Evolutionary conservation across 73 alveolate species (phyloP), one percentile per base, ranked within the genome.

Genomic region (Durusdinium trenchii): DNA sequence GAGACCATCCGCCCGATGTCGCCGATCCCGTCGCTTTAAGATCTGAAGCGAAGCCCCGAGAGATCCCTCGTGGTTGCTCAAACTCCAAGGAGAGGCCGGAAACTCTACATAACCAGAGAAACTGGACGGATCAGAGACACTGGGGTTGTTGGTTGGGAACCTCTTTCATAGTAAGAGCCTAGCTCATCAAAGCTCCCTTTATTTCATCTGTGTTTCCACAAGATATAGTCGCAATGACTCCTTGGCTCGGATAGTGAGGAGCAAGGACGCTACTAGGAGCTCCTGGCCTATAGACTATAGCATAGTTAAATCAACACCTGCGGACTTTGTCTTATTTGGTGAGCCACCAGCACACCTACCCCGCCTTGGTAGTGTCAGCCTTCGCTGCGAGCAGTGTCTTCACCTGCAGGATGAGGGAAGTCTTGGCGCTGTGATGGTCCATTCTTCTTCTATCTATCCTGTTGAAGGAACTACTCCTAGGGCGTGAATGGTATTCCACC

Each of bases 341-440:
- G 28, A 20, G 28, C 28, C 64, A 20, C 64, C 28, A 12, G 43
- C 43, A 79, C 61, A 32, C 38, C 9, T 38, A 14, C 38, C 54
- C 0, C 42, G 91, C 91, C 96, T 62, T 62, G 3, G 95, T 9
- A 18, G 96, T 43, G 51, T 89, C 96, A 3, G 96, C 96, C 60
- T 89, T 89, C 30, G 67, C 48, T 42, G 96, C 83, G 51, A 89
- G 38, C 46, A 89, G 85, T 23, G 85, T 62, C 86, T 89, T 89
- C 86, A 64, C 96, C 96, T 89, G 52, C 5, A 36, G 54, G 26
- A n/a, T n/a, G n/a, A n/a, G n/a, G n/a, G n/a, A n/a, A n/a, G n/a
- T n/a, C n/a, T n/a, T n/a, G n/a, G n/a, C n/a, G n/a, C n/a, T n/a
- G n/a, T n/a, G n/a, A n/a, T n/a, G n/a, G n/a, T n/a, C n/a, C n/a